Conservation (phyloP, 2,329 filamentous ascomycete genomes). For the Zymoseptoria tritici region DNA sequence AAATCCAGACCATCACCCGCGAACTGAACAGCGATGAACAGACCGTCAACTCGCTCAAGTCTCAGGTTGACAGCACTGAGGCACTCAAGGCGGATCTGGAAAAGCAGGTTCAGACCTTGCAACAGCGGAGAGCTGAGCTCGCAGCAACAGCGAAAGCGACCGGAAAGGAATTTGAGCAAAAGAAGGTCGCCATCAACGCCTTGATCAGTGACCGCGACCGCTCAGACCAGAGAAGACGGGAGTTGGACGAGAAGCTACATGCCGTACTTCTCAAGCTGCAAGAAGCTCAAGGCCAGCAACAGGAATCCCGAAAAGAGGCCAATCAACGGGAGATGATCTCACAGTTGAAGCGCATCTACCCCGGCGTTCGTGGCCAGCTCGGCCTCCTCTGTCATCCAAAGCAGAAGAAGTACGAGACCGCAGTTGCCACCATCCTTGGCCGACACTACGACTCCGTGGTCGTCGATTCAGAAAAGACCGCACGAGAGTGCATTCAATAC, state of each 20-base stretch:
- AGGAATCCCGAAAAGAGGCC: slow-evolving; percentile 75
- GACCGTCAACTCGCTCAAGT: slow-evolving; percentile 79
- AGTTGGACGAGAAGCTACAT: slow-evolving; percentile 85
- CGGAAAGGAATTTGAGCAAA: slow-evolving; percentile 68
- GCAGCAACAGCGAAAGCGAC: slow-evolving; percentile 57
- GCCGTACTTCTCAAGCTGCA: slow-evolving; percentile 72
- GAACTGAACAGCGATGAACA: slow-evolving; percentile 88
- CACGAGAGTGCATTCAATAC: slow-evolving; percentile 88
- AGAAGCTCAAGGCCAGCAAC: slow-evolving; percentile 75
- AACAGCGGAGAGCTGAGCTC: slow-evolving; percentile 58
- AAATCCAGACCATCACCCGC: slow-evolving; percentile 76
- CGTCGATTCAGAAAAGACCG: slow-evolving; percentile 90
- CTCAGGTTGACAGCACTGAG: slow-evolving; percentile 74
- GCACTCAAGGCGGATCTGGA: slow-evolving; percentile 67
- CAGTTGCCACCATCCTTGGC: slow-evolving; percentile 84
- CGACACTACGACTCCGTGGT: slow-evolving; percentile 91
- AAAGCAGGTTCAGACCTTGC: slow-evolving; percentile 60
- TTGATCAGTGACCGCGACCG: slow-evolving; percentile 76
- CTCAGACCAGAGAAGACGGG: slow-evolving; percentile 72
- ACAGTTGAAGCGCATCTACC: slow-evolving; percentile 81
- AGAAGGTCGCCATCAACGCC: slow-evolving; percentile 85
- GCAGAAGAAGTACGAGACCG: slow-evolving; percentile 92
- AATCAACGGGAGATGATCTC: slow-evolving; percentile 75
- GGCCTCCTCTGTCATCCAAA: slow-evolving; percentile 92
- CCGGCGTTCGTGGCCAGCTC: slow-evolving; percentile 82